Conservation (phyloP, 768 basidiomycete genomes). For the Multifurca ochricompacta region DNA sequence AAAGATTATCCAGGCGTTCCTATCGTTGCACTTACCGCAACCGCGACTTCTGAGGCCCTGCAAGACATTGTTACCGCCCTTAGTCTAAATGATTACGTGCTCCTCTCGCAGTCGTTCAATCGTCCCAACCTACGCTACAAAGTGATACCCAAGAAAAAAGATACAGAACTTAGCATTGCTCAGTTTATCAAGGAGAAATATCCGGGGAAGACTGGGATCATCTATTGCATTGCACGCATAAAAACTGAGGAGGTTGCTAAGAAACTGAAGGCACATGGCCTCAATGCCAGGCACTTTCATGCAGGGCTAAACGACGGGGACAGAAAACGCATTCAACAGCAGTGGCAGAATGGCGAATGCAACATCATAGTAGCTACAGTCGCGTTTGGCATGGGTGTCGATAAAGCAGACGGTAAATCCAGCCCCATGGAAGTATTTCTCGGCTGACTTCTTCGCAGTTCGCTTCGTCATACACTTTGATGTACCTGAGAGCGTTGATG, state of each 20-base stretch:
- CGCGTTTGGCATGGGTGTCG: conserved; percentile 97
- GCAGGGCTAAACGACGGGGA: conserved; percentile 63
- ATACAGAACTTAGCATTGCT: conserved; percentile 51
- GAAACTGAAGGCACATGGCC: conserved; percentile 48
- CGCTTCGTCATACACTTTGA: conserved; percentile 88
- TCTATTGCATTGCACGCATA: conserved; percentile 69
- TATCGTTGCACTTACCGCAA: conserved; percentile 95
- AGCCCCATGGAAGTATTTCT: background rate
- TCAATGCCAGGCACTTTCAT: conserved; percentile 78
- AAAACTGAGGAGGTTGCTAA: conserved; percentile 78
- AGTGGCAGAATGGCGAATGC: conserved; percentile 68
- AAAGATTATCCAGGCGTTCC: conserved; percentile 71
- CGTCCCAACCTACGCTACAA: conserved; percentile 84
- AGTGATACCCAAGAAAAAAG: conserved; percentile 42
- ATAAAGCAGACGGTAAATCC: conserved; percentile 65
- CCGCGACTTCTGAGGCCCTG: conserved; percentile 72
- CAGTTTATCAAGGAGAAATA: conserved; percentile 58
- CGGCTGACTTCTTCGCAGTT: conserved; percentile 37
- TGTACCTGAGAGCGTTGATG: conserved; percentile 77
- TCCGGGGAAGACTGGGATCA: conserved; percentile 60
- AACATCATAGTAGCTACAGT: conserved; percentile 91
- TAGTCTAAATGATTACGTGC: conserved; percentile 46
- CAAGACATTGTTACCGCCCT: conserved; percentile 73
- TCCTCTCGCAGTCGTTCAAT: conserved; percentile 83
- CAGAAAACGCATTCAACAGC: conserved; percentile 50